Evolutionary conservation across 768 basidiomycete genomes (phyloP).

Genomic region (Kwoniella botswanensis): DNA sequence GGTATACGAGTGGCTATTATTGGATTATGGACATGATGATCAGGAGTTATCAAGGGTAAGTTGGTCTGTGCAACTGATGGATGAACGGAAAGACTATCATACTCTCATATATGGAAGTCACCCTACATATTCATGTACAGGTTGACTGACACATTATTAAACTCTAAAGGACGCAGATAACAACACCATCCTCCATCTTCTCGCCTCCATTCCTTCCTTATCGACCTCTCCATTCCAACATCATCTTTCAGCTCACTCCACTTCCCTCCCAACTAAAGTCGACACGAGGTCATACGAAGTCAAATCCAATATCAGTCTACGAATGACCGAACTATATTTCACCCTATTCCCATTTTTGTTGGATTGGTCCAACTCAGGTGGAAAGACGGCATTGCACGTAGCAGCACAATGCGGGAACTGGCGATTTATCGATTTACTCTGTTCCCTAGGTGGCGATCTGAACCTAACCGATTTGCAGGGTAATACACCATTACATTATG

Average conservation of each 20-base stretch:
- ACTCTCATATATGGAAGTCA: background rate
- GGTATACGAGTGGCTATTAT: slow-evolving; percentile 82
- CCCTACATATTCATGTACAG: too few species aligned
- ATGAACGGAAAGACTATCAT: too few species aligned
- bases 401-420: slow-evolving; percentile 88
- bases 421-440: slow-evolving; percentile 72
- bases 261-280: slow-evolving; percentile 21
- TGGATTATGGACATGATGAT: slow-evolving; percentile 87
- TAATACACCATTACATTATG: slow-evolving; percentile 87
- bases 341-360: slow-evolving; percentile 84
- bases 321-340: slow-evolving; percentile 85
- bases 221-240: slow-evolving; percentile 29
- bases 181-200: slow-evolving; percentile 88
- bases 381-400: slow-evolving; percentile 87
- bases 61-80: slow-evolving; percentile 19
- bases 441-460: slow-evolving; percentile 86
- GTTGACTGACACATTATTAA: too few species aligned
- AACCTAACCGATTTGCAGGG: slow-evolving; percentile 89
- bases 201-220: slow-evolving; percentile 76
- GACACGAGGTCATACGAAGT: slow-evolving; percentile 22
- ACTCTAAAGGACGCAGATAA: slow-evolving; percentile 74
- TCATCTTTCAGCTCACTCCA: slow-evolving; percentile 24
- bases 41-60: slow-evolving; percentile 86
- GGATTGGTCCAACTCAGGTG: slow-evolving; percentile 89
- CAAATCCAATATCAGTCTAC: slow-evolving; percentile 64